These are phyloP conservation scores for Flammula alnicola DNA, from an alignment of 1,284 basidiomycete genomes.

Conservation along the genomic window DNA sequence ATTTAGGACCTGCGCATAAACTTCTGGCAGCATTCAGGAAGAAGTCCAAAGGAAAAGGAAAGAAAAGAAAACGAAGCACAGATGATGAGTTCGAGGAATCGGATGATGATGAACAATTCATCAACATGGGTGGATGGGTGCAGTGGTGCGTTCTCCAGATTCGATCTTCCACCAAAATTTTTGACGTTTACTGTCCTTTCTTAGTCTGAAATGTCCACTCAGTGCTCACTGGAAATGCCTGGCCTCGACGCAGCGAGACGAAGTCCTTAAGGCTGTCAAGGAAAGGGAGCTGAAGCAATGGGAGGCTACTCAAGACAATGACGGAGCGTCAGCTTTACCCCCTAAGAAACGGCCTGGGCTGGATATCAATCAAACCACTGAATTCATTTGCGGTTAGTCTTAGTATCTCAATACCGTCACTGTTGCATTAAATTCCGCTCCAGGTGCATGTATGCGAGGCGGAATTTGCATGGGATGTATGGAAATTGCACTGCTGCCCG, in stretches of 20 bases:
- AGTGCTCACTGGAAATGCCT: conserved; percentile 84
- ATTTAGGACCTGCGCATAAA: conserved; percentile 58
- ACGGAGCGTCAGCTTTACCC: conserved; percentile 28
- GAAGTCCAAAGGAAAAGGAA: conserved; percentile 43
- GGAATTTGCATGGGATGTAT: conserved; percentile 81
- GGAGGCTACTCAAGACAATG: conserved; percentile 32
- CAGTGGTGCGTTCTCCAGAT: conserved; percentile 64
- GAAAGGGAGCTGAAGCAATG: conserved; percentile 52
- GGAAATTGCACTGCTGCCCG: conserved; percentile 56
- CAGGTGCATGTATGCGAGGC: conserved; percentile 70
- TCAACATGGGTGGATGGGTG: conserved; percentile 81
- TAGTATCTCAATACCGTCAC: neutral
- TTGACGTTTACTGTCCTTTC: conserved; percentile 12
- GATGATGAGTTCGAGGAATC: conserved; percentile 53
- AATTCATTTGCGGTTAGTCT: conserved; percentile 71
- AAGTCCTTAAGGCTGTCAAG: conserved; percentile 69
- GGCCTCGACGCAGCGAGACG: conserved; percentile 64
- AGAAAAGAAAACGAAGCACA: conserved; percentile 44
- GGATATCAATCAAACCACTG: conserved; percentile 64
- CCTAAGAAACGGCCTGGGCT: conserved; percentile 49
- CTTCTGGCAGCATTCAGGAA: conserved; percentile 45
- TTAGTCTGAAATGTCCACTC: conserved; percentile 77
- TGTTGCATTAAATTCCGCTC: neutral
- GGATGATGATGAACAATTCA: conserved; percentile 59
- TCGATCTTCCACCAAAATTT: neutral